phyloP scores from a whole-genome alignment of 192 early-diverging fungal species.

The Phlyctochytrium planicorne region DNA sequence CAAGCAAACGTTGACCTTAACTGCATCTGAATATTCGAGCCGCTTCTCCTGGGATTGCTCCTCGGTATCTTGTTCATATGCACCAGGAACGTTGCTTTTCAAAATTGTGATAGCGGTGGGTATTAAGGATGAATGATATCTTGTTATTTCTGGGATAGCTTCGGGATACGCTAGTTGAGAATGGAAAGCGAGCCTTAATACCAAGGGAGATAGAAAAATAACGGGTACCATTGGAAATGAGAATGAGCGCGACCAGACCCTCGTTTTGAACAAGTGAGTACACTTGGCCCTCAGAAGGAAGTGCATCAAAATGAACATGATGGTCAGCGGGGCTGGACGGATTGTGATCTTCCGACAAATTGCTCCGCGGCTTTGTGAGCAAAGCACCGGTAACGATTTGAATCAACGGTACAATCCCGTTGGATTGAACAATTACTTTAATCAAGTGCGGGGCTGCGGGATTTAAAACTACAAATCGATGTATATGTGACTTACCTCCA shows the following conservation, averaged over 20 bases:
- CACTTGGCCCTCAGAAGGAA: conserved; percentile 46
- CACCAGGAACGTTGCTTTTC: conserved; percentile 26
- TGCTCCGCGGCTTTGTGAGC: conserved; percentile 30
- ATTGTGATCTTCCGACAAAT: background rate
- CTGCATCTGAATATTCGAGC: conserved; percentile 36
- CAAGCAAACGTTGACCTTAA: conserved; percentile 46
- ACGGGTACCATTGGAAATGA: conserved; percentile 39
- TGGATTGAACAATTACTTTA: conserved; percentile 37
- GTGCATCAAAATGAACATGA: conserved; percentile 56
- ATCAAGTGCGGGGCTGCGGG: conserved; percentile 27
- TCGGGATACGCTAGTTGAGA: conserved; percentile 28
- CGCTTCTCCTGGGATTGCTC: background rate
- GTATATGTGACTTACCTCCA: conserved; percentile 26
- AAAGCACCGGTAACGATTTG: conserved; percentile 54
- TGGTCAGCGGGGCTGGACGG: conserved; percentile 28
- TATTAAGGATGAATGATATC: conserved; percentile 34
- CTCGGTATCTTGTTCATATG: background rate
- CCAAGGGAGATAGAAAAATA: conserved; percentile 4
- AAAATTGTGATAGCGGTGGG: conserved; percentile 37
- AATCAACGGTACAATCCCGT: conserved; percentile 39
- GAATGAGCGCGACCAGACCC: conserved; percentile 45
- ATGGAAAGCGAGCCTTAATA: background rate
- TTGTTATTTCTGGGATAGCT: conserved; percentile 27
- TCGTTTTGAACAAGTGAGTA: conserved; percentile 58
- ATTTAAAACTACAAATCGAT: background rate